Conservation (phyloP, 805 yeast species). For the Lipomyces yamanashiensis region DNA sequence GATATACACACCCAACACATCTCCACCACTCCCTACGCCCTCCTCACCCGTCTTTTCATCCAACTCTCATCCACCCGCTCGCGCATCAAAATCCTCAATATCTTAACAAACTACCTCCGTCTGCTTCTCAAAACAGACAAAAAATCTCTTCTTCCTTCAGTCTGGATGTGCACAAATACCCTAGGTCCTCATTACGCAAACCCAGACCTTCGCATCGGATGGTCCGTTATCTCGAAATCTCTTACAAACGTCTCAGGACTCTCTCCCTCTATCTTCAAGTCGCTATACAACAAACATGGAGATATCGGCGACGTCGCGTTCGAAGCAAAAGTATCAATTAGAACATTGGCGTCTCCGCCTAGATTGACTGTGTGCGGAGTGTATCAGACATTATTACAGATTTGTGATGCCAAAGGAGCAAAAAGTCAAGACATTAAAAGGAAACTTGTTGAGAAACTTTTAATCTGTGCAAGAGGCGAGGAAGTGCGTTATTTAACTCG, state of each 20-base stretch:
- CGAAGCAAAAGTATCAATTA: constrained; percentile 36
- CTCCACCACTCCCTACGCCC: constrained; percentile 28
- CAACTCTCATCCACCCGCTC: constrained; percentile 36
- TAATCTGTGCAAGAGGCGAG: constrained; percentile 36
- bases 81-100: constrained; percentile 35
- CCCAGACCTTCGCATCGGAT: constrained; percentile 39
- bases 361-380: constrained; percentile 32
- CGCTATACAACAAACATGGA: constrained; percentile 34
- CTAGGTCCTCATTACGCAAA: constrained; percentile 36
- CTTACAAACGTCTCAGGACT: constrained; percentile 35
- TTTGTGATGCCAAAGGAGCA: constrained; percentile 35
- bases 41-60: constrained; percentile 25
- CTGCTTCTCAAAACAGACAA: constrained; percentile 25
- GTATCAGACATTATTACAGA: constrained; percentile 33
- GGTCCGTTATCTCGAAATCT: constrained; percentile 33
- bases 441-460: constrained; percentile 31
- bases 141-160: constrained; percentile 31
- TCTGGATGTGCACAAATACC: constrained; percentile 38
- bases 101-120: constrained; percentile 35
- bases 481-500: constrained; percentile 39
- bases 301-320: constrained; percentile 41
- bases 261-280: constrained; percentile 23
- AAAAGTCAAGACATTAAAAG: constrained; percentile 36
- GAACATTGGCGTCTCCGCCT: constrained; percentile 36
- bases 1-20: background rate